phyloP scores from a whole-genome alignment of 257 asterid genomes.

The Petrea volubilis region DNA sequence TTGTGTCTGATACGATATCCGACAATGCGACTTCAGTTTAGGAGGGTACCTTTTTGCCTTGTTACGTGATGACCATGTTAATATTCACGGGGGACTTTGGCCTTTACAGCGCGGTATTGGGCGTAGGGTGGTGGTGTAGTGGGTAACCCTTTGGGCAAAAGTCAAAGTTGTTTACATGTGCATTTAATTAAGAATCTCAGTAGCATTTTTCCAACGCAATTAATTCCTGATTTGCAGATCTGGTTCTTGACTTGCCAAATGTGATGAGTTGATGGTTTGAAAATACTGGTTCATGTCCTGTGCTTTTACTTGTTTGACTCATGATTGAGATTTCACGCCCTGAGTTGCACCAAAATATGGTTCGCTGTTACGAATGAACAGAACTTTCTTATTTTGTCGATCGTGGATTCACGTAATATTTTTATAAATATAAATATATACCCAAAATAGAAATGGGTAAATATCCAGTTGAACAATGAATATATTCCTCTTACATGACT shows the following conservation, averaged over 20 bases:
- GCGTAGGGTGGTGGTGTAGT: neutral
- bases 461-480: too few species aligned
- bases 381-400: neutral
- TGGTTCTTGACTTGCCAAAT: conserved; percentile 15
- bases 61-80: conserved; percentile 23
- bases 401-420: too few species aligned
- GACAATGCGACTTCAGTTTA: too few species aligned
- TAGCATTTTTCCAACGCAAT: conserved; percentile 24
- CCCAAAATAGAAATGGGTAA: too few species aligned
- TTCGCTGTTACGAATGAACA: neutral
- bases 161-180: conserved; percentile 30
- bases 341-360: neutral
- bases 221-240: too few species aligned
- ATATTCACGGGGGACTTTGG: conserved; percentile 21
- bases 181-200: conserved; percentile 24
- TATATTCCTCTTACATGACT: too few species aligned
- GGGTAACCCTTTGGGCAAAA: neutral
- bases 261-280: neutral
- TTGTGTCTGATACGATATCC: too few species aligned
- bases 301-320: conserved; percentile 21
- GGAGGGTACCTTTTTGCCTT: neutral
- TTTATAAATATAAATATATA: too few species aligned
- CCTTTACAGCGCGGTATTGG: conserved; percentile 1
- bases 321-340: neutral
- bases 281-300: conserved; percentile 1